Percentiles rank a stretch among this genome's conserved stretches.
phyloP scores from a whole-genome alignment of 2,329 filamentous ascomycete genomes.

The Aspergillus novoparasiticus region DNA sequence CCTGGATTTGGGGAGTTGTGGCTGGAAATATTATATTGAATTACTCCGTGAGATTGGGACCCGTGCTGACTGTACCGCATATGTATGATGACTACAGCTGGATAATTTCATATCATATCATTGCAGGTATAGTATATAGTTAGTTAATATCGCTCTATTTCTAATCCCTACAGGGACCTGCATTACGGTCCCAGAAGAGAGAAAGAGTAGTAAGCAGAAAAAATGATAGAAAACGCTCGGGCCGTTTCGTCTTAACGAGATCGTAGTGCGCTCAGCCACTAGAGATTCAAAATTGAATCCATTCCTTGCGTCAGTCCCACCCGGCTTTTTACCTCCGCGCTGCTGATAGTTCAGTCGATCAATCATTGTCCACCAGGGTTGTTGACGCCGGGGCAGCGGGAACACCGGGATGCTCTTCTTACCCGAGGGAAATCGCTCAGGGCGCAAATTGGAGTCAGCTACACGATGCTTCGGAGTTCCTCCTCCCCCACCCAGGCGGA shows the following conservation, averaged over 20 bases:
- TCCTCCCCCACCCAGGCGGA: background rate
- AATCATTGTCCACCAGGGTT: background rate
- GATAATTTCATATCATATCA: background rate
- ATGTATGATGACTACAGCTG: background rate
- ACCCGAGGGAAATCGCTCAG: background rate
- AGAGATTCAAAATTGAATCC: background rate
- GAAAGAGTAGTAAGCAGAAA: background rate
- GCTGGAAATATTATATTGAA: background rate
- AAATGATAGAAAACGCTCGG: conserved; percentile 10
- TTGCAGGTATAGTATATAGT: background rate
- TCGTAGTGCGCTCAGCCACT: background rate
- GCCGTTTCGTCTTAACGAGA: conserved; percentile 8
- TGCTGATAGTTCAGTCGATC: conserved; percentile 13
- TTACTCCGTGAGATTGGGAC: no score
- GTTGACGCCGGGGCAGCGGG: background rate
- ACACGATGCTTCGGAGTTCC: no score
- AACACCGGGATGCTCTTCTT: background rate
- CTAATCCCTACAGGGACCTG: background rate
- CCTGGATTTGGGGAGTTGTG: background rate
- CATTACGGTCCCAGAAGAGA: background rate
- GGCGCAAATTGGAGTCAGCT: no score
- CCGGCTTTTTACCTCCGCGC: background rate
- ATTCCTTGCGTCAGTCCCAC: conserved; percentile 7
- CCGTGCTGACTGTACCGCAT: background rate
- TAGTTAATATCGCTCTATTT: background rate